phyloP scores from a whole-genome alignment of 139 green algal species.

The Micromonas pusilla region DNA sequence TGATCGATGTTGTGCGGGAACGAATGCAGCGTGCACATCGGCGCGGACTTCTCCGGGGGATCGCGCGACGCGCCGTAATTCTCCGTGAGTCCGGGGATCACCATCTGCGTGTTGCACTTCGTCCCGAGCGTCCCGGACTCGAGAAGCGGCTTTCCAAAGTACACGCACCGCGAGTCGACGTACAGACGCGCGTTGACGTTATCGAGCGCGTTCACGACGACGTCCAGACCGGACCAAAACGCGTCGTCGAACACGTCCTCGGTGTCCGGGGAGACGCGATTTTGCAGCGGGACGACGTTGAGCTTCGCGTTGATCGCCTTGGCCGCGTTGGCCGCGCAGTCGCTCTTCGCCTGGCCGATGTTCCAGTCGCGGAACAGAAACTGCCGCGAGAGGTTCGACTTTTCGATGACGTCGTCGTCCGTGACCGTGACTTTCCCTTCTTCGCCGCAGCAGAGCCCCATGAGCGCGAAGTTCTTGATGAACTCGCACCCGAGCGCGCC shows the following conservation, averaged over 20 bases:
- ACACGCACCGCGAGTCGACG: constrained; percentile 89
- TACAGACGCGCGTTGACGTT: constrained; percentile 93
- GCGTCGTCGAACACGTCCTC: constrained; percentile 87
- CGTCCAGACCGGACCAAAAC: constrained; percentile 83
- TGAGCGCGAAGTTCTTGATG: constrained; percentile 95
- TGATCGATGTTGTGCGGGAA: constrained; percentile 99
- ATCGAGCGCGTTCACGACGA: constrained; percentile 96
- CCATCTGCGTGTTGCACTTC: constrained; percentile 94
- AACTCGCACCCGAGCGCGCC: constrained; percentile 97
- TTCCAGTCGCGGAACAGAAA: constrained; percentile 97
- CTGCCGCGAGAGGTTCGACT: constrained; percentile 90
- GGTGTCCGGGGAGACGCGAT: constrained; percentile 88
- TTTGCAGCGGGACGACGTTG: constrained; percentile 76
- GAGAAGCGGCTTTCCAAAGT: constrained; percentile 94
- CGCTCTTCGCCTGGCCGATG: constrained; percentile 85
- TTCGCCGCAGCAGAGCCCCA: constrained; percentile 65
- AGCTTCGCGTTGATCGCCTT: constrained; percentile 73
- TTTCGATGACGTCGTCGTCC: constrained; percentile 97
- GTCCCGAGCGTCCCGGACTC: constrained; percentile 90
- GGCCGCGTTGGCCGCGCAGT: constrained; percentile 65
- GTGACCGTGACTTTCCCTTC: constrained; percentile 75
- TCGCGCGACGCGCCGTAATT: constrained; percentile 91
- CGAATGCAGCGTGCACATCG: constrained; percentile 98
- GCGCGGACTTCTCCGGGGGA: constrained; percentile 88
- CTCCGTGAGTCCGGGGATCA: constrained; percentile 83